phyloP scores from a whole-genome alignment of 192 early-diverging fungal genomes.

The Entophlyctis luteolus region DNA sequence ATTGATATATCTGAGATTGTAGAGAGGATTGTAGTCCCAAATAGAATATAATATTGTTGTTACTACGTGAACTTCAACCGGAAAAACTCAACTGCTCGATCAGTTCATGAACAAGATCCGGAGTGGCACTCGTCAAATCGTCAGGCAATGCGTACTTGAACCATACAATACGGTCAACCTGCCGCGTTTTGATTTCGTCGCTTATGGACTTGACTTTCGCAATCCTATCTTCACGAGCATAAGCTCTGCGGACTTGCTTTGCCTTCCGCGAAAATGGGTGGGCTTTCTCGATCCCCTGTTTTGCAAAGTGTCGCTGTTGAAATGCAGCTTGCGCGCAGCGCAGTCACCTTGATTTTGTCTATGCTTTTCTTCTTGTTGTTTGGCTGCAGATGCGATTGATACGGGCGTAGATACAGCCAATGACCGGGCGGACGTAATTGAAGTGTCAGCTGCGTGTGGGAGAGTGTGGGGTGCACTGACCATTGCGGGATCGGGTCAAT shows the following conservation, averaged over 20 bases:
- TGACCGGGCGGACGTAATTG: too few relatives aligned
- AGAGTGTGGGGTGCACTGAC: too few relatives aligned
- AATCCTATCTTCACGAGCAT: constrained; percentile 50
- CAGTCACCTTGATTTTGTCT: constrained; percentile 25
- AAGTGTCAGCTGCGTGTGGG: too few relatives aligned
- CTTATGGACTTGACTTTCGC: constrained; percentile 42
- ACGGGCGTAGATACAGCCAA: too few relatives aligned
- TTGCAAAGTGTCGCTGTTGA: background rate
- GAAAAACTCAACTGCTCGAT: constrained; percentile 36
- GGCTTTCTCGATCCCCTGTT: constrained; percentile 57
- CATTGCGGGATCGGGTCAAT: too few relatives aligned
- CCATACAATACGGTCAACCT: constrained; percentile 49
- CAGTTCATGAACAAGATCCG: constrained; percentile 44
- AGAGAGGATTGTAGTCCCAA: background rate
- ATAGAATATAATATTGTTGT: background rate
- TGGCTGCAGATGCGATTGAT: constrained; percentile 16
- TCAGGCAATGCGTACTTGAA: constrained; percentile 62
- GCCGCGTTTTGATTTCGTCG: constrained; percentile 23
- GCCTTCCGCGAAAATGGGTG: constrained; percentile 75
- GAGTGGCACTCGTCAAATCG: constrained; percentile 28
- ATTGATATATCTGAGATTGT: constrained; percentile 48
- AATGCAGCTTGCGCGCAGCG: background rate
- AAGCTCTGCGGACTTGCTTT: constrained; percentile 58
- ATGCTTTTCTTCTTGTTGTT: constrained; percentile 33
- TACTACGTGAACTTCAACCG: background rate